Evolutionary conservation across 2,329 filamentous ascomycete genomes (phyloP), one percentile per base, ranked within the genome.

Genomic region (Cladosporium sp.): DNA sequence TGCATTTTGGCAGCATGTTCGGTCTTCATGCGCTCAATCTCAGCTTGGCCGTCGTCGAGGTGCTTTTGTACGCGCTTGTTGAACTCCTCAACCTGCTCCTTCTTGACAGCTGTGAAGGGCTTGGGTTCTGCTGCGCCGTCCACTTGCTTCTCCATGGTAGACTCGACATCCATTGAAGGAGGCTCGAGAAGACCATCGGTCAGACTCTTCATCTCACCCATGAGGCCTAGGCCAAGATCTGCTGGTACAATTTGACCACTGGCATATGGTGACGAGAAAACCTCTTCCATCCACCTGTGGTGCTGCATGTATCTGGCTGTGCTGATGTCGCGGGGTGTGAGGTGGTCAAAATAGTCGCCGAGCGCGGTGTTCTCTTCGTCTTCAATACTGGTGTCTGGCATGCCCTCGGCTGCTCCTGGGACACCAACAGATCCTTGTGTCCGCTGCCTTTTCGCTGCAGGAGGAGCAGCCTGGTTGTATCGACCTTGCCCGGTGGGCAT

Each of bases 211-310:
- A 98, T 76, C 67, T 91, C 86, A 32, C 93, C 93, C 69, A 74
- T 73, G 9, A 77, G 78, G 3, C 93, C 93, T 8, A 97, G 74
- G 1, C 90, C 90, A 29, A 97, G 79, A 64, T 95, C 91, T 2
- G 90, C 82, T 0, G 92, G 90, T 7, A 85, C 82, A 51, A 98
- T 95, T 64, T 94, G 88, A 43, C 79, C 80, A 54, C 92, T 86
- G 19, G 86, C 78, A 64, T 95, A 96, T 0, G 91, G 89, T 1
- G 92, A 97, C 1, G 87, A 88, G 48, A 97, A 80, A 22, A 98
- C 84, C 69, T 98, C 92, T 64, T 97, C 93, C 88, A 98, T 95
- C 93, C 92, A 97, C 67, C 95, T 89, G 62, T 98, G 92, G 61
- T 98, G 94, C 64, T 96, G 90, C 65, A 85, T 85, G 67, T 96